Conservation (phyloP, 2,329 filamentous ascomycete genomes). For the Monilinia polystroma region DNA sequence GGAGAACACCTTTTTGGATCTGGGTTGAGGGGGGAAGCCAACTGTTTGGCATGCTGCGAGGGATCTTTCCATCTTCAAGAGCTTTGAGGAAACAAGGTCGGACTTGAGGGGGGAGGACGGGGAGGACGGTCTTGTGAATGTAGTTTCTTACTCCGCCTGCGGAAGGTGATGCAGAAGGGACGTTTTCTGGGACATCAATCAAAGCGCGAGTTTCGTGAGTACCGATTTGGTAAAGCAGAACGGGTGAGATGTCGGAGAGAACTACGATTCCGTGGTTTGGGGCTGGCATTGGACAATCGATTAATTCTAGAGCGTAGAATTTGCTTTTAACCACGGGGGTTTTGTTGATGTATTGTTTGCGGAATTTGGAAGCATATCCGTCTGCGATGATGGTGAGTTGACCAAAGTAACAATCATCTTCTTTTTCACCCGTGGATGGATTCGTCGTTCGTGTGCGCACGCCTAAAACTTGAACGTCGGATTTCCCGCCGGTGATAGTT, state of each 20-base stretch:
- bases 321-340: conserved; percentile 73
- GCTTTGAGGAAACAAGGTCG: conserved; percentile 73
- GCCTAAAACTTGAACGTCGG: conserved; percentile 73
- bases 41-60: conserved; percentile 88
- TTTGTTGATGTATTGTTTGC: conserved; percentile 70
- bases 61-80: conserved; percentile 73
- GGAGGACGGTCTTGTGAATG: conserved; percentile 75
- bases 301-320: conserved; percentile 91
- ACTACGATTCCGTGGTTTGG: conserved; percentile 83
- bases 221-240: conserved; percentile 96
- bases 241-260: conserved; percentile 72
- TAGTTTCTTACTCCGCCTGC: conserved; percentile 84
- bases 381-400: conserved; percentile 86
- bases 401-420: conserved; percentile 79
- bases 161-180: conserved; percentile 69
- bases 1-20: conserved; percentile 70
- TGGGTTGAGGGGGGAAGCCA: conserved; percentile 78
- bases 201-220: conserved; percentile 89
- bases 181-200: conserved; percentile 78
- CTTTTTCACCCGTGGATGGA: conserved; percentile 54
- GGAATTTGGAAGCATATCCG: conserved; percentile 89
- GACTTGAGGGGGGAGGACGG: conserved; percentile 69
- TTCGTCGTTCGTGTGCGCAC: conserved; percentile 71
- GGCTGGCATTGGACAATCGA: conserved; percentile 77
- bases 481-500: conserved; percentile 63